Percentiles rank a stretch among this genome's conserved stretches.
phyloP scores from a whole-genome alignment of 192 early-diverging fungal species.

The Bifiguratus adelaidae region DNA sequence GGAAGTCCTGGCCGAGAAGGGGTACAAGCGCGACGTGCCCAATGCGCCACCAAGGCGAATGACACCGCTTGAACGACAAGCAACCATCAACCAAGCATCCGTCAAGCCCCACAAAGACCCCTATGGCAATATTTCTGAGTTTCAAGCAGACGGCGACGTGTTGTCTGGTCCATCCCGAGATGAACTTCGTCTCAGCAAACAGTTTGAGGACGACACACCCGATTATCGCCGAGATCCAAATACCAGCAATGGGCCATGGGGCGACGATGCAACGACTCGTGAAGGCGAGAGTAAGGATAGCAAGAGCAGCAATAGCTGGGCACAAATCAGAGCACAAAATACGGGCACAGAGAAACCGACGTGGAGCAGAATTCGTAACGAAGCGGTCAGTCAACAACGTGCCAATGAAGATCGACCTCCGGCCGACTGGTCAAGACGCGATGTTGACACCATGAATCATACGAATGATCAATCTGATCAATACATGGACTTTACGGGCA shows the following conservation, averaged over 20 bases:
- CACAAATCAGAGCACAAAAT: conserved; percentile 12
- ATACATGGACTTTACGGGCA: too few species aligned
- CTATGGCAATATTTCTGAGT: conserved; percentile 2
- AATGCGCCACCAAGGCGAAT: conserved; percentile 1
- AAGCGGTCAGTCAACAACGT: conserved; percentile 11
- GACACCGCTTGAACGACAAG: conserved; percentile 1
- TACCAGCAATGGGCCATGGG: too few species aligned
- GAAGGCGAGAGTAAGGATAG: too few species aligned
- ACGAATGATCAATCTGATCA: conserved; percentile 1
- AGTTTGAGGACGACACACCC: neutral
- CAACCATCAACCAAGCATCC: neutral
- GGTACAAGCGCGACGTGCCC: conserved; percentile 3
- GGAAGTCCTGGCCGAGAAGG: conserved; percentile 7
- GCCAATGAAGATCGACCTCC: neutral
- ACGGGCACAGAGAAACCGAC: conserved; percentile 8
- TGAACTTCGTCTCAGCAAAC: neutral
- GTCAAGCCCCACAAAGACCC: neutral
- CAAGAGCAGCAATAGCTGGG: too few species aligned
- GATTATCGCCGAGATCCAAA: neutral
- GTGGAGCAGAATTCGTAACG: conserved; percentile 11
- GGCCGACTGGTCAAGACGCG: neutral
- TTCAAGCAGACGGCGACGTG: neutral
- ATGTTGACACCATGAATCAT: conserved; percentile 1
- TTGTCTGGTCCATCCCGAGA: neutral
- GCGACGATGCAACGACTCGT: conserved; percentile 6